These are phyloP conservation scores for Glarea lozoyensis DNA, from an alignment of 495 filamentous ascomycete genomes.

Conservation along the genomic window DNA sequence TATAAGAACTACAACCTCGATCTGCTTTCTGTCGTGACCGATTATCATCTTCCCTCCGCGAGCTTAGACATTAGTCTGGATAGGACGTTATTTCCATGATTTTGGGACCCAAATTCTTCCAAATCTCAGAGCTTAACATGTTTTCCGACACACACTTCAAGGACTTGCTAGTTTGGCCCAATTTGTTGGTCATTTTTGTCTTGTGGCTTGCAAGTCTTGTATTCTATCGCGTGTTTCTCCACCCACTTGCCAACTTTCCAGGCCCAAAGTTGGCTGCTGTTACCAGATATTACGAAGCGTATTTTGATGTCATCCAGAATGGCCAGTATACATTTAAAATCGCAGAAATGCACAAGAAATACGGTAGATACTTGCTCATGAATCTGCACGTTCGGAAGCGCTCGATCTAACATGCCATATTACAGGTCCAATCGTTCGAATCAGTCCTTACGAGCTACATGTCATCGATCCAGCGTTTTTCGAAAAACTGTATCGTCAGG, in stretches of 20 bases:
- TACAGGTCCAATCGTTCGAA: conserved; percentile 16
- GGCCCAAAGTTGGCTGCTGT: conserved; percentile 36
- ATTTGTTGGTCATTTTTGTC: conserved; percentile 6
- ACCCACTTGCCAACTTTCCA: conserved; percentile 34
- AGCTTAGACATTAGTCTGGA: too few relatives aligned
- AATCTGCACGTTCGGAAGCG: not conserved
- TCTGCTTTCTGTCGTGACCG: too few relatives aligned
- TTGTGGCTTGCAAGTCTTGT: not conserved
- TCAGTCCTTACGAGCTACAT: conserved; percentile 26
- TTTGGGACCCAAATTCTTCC: too few relatives aligned
- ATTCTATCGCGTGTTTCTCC: conserved; percentile 27
- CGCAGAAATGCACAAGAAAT: conserved; percentile 21
- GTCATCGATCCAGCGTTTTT: conserved; percentile 44
- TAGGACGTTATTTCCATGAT: too few relatives aligned
- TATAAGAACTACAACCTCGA: too few relatives aligned
- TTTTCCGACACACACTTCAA: too few relatives aligned
- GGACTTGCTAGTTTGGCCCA: too few relatives aligned
- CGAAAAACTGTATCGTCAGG: conserved; percentile 31
- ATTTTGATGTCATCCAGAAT: conserved; percentile 7
- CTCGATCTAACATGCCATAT: too few relatives aligned
- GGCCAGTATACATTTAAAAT: conserved; percentile 18
- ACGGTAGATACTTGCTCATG: conserved; percentile 26
- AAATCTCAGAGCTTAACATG: too few relatives aligned
- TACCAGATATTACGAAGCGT: conserved; percentile 22
- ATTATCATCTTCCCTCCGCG: too few relatives aligned